A percentile compares a stretch with the other conserved stretches of the same genome.
Conservation (phyloP, 106 monocot genomes). For the Allium fistulosum region DNA sequence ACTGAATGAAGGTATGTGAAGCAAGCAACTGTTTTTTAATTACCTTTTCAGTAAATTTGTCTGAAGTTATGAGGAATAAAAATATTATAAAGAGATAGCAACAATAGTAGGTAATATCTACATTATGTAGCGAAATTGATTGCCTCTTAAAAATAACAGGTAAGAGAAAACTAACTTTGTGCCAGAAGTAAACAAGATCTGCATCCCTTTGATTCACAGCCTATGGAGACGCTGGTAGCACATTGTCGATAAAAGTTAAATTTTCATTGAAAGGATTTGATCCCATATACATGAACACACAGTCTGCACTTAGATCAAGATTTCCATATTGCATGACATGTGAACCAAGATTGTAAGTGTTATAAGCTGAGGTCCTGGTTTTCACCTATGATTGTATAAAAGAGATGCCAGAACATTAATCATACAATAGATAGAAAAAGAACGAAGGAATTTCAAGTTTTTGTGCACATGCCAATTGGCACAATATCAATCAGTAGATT, state of each 20-base stretch:
- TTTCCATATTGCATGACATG: slow-evolving; percentile 94
- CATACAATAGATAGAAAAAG: neutral
- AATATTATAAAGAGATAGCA: slow-evolving; percentile 47
- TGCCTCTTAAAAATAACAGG: no score
- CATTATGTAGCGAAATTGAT: no score
- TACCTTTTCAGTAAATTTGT: no score
- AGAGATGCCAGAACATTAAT: neutral
- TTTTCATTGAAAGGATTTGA: slow-evolving; percentile 75
- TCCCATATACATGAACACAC: slow-evolving; percentile 65
- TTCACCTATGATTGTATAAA: slow-evolving; percentile 44
- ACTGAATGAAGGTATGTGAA: no score
- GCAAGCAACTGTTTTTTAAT: no score
- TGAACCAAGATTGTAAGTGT: slow-evolving; percentile 48
- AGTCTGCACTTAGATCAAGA: slow-evolving; percentile 26
- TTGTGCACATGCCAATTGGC: slow-evolving; percentile 37
- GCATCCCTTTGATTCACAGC: slow-evolving; percentile 87
- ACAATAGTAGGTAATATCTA: slow-evolving; percentile 22
- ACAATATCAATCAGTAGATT: slow-evolving; percentile 2
- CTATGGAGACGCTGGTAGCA: slow-evolving; percentile 35
- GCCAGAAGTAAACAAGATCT: slow-evolving; percentile 85
- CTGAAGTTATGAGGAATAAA: slow-evolving; percentile 37
- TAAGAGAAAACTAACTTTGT: slow-evolving; percentile 44
- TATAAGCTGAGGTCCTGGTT: slow-evolving; percentile 37
- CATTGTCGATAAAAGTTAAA: slow-evolving; percentile 61
- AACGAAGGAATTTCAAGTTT: neutral